A percentile compares a stretch with the other conserved stretches of the same genome.
phyloP scores from a whole-genome alignment of 2,329 filamentous ascomycete species.

The Cordyceps farinosa region DNA sequence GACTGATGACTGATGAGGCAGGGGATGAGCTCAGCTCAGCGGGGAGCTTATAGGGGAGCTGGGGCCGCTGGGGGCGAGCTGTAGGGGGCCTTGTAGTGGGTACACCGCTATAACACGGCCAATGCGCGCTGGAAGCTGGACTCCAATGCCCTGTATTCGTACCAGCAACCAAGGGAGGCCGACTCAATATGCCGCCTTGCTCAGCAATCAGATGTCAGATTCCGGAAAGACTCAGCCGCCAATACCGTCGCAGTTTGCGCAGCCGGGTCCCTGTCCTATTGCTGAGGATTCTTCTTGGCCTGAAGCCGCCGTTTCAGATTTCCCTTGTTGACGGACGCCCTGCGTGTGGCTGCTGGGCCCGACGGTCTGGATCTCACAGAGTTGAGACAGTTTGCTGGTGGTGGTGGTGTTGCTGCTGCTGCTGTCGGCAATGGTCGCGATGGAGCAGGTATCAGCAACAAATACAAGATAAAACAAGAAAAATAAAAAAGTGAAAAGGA shows the following conservation, averaged over 20 bases:
- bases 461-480: background rate
- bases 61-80: background rate
- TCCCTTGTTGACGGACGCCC: background rate
- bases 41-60: background rate
- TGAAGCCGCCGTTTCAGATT: background rate
- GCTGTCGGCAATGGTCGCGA: background rate
- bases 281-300: background rate
- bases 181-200: background rate
- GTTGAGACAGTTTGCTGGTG: background rate
- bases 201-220: constrained; percentile 4
- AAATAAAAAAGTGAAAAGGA: background rate
- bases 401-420: too few species aligned
- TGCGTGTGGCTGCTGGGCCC: background rate
- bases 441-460: background rate
- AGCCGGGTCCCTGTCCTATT: background rate
- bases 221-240: background rate
- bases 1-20: background rate
- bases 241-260: background rate
- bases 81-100: background rate
- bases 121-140: background rate
- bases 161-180: background rate
- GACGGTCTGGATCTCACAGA: constrained; percentile 4
- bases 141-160: background rate
- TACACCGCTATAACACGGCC: background rate
- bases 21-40: background rate